Conservation (phyloP, 495 filamentous ascomycete genomes). For the Neurospora sp. region DNA sequence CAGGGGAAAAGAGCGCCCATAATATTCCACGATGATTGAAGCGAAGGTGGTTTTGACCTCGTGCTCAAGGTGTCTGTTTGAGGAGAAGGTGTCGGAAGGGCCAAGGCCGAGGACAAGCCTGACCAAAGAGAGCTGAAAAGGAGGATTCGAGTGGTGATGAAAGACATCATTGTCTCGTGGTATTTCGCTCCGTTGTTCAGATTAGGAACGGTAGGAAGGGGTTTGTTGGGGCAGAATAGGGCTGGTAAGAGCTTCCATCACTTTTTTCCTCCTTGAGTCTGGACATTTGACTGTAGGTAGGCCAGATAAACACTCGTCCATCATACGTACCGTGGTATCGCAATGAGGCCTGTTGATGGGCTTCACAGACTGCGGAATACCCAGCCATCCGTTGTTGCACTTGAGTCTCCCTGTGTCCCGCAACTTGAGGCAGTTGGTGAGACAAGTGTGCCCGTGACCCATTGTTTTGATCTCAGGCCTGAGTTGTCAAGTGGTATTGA, state of each 20-base stretch:
- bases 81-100: neutral
- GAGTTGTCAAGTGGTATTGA: neutral
- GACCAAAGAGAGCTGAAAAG: neutral
- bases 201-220: too few species aligned
- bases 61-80: neutral
- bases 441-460: neutral
- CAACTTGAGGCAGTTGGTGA: neutral
- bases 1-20: neutral
- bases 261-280: neutral
- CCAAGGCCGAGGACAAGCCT: neutral
- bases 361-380: neutral
- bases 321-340: neutral
- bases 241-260: neutral
- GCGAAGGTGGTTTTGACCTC: neutral
- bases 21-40: neutral
- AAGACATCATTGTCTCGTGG: neutral
- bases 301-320: neutral
- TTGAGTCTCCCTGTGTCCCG: neutral
- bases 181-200: neutral
- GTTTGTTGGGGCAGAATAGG: too few species aligned
- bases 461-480: neutral
- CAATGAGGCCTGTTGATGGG: neutral
- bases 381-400: neutral
- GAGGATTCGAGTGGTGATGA: neutral
- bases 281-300: neutral